Conservation (phyloP, 1,284 basidiomycete species). For the Cutaneotrichosporon cyanovorans region DNA sequence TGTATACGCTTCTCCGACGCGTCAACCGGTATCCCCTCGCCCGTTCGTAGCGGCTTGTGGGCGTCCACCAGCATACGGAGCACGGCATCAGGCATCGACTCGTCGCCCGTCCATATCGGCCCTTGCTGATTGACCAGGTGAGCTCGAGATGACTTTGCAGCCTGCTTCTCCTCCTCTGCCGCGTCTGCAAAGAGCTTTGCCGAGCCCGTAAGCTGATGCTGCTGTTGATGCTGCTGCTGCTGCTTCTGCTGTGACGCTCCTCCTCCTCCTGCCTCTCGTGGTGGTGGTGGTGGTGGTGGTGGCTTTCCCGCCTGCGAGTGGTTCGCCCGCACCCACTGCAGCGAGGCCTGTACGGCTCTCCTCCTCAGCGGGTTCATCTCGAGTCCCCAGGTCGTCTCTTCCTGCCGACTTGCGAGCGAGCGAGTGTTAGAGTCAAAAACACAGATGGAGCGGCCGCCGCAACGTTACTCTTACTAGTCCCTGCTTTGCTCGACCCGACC, state of each 20-base stretch:
- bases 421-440: background rate
- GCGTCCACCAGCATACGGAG: constrained; percentile 79
- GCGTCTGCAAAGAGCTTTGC: constrained; percentile 67
- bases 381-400: background rate
- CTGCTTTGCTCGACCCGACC: too few species aligned
- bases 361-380: constrained; percentile 11
- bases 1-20: constrained; percentile 69
- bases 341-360: constrained; percentile 7
- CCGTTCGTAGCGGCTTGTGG: constrained; percentile 64
- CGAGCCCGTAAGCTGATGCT: constrained; percentile 50
- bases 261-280: background rate
- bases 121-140: constrained; percentile 43
- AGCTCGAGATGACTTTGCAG: constrained; percentile 18
- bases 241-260: too few species aligned
- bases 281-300: background rate
- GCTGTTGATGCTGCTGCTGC: too few species aligned
- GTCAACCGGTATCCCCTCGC: constrained; percentile 35
- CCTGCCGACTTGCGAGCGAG: too few species aligned
- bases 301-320: background rate
- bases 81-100: constrained; percentile 62
- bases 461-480: too few species aligned
- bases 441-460: too few species aligned
- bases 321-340: constrained; percentile 1
- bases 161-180: constrained; percentile 46
- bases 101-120: constrained; percentile 63